Base-by-base conservation (phyloP, 305 asterid species). In the Caryopteris hybrid region DNA sequence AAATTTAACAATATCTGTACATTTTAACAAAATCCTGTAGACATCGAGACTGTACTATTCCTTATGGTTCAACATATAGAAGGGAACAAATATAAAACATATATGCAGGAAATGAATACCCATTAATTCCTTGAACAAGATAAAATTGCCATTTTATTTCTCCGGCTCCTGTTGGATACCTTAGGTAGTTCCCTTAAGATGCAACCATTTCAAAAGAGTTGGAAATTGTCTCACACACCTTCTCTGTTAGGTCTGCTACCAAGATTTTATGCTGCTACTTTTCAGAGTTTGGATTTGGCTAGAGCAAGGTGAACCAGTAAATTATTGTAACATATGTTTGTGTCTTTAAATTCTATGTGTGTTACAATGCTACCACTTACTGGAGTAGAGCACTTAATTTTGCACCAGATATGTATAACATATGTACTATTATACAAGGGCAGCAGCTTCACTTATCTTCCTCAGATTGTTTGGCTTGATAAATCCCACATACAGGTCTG, bases 401-500 rank as follows among this genome's bases (percentile, higher is more conserved):
- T 69, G 51, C 63, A n/a, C n/a, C n/a, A n/a, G 20, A 54, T 64
- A 33, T 66, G 48, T 59, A 22, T 54, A 12, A 57, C 34, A n/a
- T 55, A 51, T 39, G 18, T n/a, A 14, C 11, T 12, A 51, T 68
- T 51, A 92, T 53, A 88, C 97, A 50, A 88, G 85, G 63, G 69
- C 90, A 63, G 73, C 85, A 58, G 82, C 95, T 1, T 60, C 71
- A 18, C n/a, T n/a, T n/a, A 22, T 74, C 74, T 80, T 72, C 68
- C 64, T 78, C 73, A 53, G 70, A 7, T 42, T 51, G n/a, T 64
- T 78, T 16, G 77, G 74, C 61, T 74, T 84, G 77, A 88, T 61
- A 68, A 92, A 85, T 57, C 97, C 84, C 34, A 92, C 90, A 71
- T 84, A 80, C 53, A 92, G 78, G 34, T 84, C 90, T 41, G 95